Percentiles rank a stretch among this genome's conserved stretches.
Conservation (phyloP, 2,329 filamentous ascomycete species). For the Phoma sp. region DNA sequence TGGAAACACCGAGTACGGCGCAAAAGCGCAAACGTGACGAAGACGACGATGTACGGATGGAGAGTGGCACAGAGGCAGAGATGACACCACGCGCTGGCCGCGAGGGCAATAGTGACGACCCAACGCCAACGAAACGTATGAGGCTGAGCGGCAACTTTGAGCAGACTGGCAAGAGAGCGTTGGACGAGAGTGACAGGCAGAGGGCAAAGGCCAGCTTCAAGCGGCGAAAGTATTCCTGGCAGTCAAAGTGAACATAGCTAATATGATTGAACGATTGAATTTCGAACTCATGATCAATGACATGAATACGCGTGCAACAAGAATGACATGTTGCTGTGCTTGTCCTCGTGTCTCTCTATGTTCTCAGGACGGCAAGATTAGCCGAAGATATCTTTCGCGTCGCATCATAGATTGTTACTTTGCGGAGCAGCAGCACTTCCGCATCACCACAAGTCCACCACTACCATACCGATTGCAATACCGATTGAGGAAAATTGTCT, state of each 20-base stretch:
- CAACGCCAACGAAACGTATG: slow-evolving; percentile 33
- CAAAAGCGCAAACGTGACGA: slow-evolving; percentile 43
- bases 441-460: slow-evolving; percentile 8
- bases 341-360: neutral
- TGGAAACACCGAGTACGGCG: slow-evolving; percentile 41
- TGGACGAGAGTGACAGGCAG: neutral
- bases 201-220: slow-evolving; percentile 20
- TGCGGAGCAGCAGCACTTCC: slow-evolving; percentile 13
- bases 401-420: slow-evolving; percentile 39
- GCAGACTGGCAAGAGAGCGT: slow-evolving; percentile 24
- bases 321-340: neutral
- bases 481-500: too few species aligned
- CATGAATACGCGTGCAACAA: neutral
- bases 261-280: neutral
- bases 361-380: slow-evolving; percentile 27
- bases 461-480: neutral
- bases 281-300: neutral
- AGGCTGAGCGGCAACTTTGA: slow-evolving; percentile 36
- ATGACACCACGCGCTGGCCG: slow-evolving; percentile 21
- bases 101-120: slow-evolving; percentile 16
- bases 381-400: slow-evolving; percentile 34
- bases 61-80: slow-evolving; percentile 23
- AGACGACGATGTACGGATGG: slow-evolving; percentile 29
- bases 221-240: slow-evolving; percentile 20
- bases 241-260: neutral